Evolutionary conservation across 495 filamentous ascomycete species (phyloP).

Genomic region (Trypethelium eluteriae): DNA sequence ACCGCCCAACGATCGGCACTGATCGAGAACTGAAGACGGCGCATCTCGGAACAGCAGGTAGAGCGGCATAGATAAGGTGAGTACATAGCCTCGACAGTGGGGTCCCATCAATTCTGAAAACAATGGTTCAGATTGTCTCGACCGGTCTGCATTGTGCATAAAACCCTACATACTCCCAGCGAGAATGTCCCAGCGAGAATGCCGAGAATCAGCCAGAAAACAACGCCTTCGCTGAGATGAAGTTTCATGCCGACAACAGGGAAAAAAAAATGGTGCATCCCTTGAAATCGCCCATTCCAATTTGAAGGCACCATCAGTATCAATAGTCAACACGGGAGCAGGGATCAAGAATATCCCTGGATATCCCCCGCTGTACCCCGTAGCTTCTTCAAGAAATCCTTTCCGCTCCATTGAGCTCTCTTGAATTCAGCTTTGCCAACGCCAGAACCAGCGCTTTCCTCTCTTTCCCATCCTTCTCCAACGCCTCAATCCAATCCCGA

Average conservation of each 20-base stretch:
- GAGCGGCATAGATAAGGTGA: no score
- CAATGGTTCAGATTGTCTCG: neutral
- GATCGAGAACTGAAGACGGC: no score
- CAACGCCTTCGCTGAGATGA: constrained; percentile 5
- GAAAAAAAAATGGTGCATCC: neutral
- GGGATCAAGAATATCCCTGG: neutral
- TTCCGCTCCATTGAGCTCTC: constrained; percentile 7
- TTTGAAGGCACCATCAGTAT: neutral
- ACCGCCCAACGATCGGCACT: no score
- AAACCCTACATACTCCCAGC: no score
- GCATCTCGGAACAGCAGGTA: no score
- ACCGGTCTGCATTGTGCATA: neutral
- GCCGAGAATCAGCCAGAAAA: neutral
- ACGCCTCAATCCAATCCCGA: constrained; percentile 56
- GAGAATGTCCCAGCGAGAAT: neutral
- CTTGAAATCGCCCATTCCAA: neutral
- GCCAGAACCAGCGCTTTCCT: constrained; percentile 46
- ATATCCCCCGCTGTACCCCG: no score
- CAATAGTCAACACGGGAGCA: neutral
- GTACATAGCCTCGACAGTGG: no score
- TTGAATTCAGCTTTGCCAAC: constrained; percentile 46
- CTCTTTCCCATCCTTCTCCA: constrained; percentile 56
- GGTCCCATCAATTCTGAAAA: neutral
- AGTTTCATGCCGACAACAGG: neutral
- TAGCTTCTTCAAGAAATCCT: neutral